Base-by-base conservation (phyloP, 1,284 basidiomycete genomes). In the Fomitopsis betulina region DNA sequence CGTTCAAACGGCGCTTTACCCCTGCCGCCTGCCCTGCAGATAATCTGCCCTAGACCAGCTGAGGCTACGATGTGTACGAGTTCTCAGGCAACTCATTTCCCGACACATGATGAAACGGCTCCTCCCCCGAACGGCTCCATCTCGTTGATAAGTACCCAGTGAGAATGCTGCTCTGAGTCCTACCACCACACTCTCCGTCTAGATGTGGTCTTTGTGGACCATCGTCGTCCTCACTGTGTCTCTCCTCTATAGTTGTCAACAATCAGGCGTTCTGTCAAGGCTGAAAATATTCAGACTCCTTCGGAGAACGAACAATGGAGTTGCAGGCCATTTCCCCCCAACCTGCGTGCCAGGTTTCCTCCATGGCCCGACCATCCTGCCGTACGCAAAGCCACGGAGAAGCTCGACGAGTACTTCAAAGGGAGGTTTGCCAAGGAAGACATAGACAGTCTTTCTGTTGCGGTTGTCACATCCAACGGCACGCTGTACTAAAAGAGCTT, bases 381-480 rank as follows among this genome's bases (percentile, higher is more conserved):
- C 23, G 39, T 63, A 2, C 52, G 5, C 30, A 39, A 30, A 7
- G 60, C 62, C 5, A 39, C 56, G 1, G 32, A 32, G 1, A 23
- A 33, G 1, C 25, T 62, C 5, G 32, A 62, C 40, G 12, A 30
- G 13, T 60, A 55, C 51, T 43, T 65, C 21, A 15, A 53, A 1
- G 54, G 47, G 1, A 53, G 58, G 0, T 62, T 61, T 43, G 7
- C 56, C 1, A 13, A 53, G 23, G 62, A 58, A 17, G 58, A 59
- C 42, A 65, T 65, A 30, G 64, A 63, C 42, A 62, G 62, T 38
- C 50, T 63, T 15, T 62, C 61, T 4, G 50, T 63, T 33, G 60
- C 64, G 7, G 58, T 65, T 0, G 52, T 61, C 25, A 63, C 60
- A 2, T 58, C 58, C 17, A 27, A 27, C 1, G 59, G 56, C 10